phyloP scores from a whole-genome alignment of 1,284 basidiomycete species.

The Agroathelia rolfsii region DNA sequence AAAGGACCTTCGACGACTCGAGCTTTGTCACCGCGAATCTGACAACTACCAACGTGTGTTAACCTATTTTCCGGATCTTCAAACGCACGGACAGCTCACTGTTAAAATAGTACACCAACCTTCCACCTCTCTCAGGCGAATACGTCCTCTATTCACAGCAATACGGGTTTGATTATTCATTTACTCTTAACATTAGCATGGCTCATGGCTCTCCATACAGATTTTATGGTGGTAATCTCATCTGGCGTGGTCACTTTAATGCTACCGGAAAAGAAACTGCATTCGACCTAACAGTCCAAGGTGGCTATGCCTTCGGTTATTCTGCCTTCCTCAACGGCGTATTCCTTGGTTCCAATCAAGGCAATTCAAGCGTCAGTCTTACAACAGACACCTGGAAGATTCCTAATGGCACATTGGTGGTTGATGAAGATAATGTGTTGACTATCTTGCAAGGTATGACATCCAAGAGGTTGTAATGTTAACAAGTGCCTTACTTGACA shows the following conservation, averaged over 20 bases:
- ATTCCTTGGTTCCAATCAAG: conserved; percentile 39
- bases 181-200: not conserved
- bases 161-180: conserved; percentile 30
- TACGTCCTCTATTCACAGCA: conserved; percentile 41
- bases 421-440: conserved; percentile 35
- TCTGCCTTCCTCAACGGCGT: conserved; percentile 40
- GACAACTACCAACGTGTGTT: conserved; percentile 33
- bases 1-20: conserved; percentile 35
- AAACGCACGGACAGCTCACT: conserved; percentile 1
- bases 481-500: no score
- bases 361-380: conserved; percentile 29
- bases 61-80: not conserved
- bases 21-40: conserved; percentile 28
- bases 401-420: conserved; percentile 22
- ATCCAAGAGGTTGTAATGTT: no score
- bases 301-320: conserved; percentile 39
- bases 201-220: conserved; percentile 16
- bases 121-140: conserved; percentile 30
- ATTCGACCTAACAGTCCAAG: conserved; percentile 35
- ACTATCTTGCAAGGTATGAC: conserved; percentile 37
- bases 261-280: conserved; percentile 32
- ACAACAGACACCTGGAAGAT: conserved; percentile 32
- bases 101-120: conserved; percentile 31
- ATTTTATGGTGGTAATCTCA: conserved; percentile 37
- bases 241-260: conserved; percentile 43